Evolutionary conservation across 2,329 filamentous ascomycete genomes (phyloP).

Genomic region (Diaporthe helianthi): DNA sequence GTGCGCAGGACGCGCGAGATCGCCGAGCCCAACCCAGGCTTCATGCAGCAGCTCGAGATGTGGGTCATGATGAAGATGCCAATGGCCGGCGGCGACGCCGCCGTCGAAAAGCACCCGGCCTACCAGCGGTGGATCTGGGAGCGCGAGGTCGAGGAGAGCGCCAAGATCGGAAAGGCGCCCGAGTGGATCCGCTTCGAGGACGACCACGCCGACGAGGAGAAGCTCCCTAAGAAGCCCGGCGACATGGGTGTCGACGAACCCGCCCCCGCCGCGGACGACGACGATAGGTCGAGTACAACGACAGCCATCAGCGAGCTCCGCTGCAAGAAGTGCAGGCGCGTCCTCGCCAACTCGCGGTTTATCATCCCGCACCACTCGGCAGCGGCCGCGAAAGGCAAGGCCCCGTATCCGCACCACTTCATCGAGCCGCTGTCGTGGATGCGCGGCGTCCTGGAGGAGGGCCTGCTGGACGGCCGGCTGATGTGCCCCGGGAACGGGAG

Average conservation of each 20-base stretch:
- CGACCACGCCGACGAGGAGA: constrained; percentile 59
- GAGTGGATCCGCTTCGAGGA: constrained; percentile 85
- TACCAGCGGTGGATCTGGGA: constrained; percentile 78
- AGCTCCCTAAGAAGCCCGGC: constrained; percentile 34
- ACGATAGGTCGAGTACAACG: constrained; percentile 30
- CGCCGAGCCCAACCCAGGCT: constrained; percentile 89
- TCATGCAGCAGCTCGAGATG: constrained; percentile 86
- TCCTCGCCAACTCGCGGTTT: constrained; percentile 64
- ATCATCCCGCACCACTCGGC: constrained; percentile 70
- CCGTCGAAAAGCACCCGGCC: constrained; percentile 69
- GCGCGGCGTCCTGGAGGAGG: constrained; percentile 80
- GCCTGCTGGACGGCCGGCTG: constrained; percentile 82
- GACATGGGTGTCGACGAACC: constrained; percentile 18
- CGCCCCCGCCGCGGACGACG: constrained; percentile 19
- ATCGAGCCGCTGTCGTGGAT: constrained; percentile 96
- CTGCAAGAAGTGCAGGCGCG: constrained; percentile 89
- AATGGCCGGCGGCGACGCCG: constrained; percentile 54
- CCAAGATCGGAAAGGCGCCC: constrained; percentile 80
- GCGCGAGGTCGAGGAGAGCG: constrained; percentile 60
- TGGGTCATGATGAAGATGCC: constrained; percentile 90
- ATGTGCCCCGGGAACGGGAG: constrained; percentile 75
- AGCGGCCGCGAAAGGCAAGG: constrained; percentile 23
- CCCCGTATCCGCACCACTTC: constrained; percentile 82
- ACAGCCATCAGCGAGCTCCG: constrained; percentile 62
- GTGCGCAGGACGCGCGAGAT: constrained; percentile 75